phyloP scores from a whole-genome alignment of 768 basidiomycete genomes.

The Amanita phalloides region DNA sequence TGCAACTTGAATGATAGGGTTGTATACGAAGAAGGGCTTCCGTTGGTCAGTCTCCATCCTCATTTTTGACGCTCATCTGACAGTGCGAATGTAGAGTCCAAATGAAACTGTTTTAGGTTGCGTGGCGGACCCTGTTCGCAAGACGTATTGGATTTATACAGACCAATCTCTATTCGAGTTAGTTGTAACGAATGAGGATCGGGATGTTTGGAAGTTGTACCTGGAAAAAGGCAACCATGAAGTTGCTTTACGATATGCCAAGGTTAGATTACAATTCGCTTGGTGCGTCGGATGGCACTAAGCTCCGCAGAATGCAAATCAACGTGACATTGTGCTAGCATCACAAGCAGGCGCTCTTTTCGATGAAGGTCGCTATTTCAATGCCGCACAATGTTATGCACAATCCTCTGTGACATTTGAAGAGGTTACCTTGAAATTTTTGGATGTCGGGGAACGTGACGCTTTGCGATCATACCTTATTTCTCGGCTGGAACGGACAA shows the following conservation, averaged over 20 bases:
- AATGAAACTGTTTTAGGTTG: conserved; percentile 66
- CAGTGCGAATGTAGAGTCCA: conserved; percentile 45
- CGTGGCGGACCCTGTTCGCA: conserved; percentile 74
- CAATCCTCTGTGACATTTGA: conserved; percentile 85
- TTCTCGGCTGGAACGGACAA: conserved; percentile 75
- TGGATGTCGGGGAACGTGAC: conserved; percentile 86
- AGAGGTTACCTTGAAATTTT: conserved; percentile 81
- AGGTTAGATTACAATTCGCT: conserved; percentile 34
- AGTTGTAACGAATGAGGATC: conserved; percentile 75
- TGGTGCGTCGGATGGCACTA: neutral
- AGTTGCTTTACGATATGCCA: conserved; percentile 70
- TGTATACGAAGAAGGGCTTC: conserved; percentile 75
- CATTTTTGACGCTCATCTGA: neutral
- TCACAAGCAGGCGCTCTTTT: conserved; percentile 80
- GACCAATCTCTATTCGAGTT: conserved; percentile 85
- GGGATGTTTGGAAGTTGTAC: conserved; percentile 92
- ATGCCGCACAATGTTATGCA: conserved; percentile 87
- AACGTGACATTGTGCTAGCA: conserved; percentile 75
- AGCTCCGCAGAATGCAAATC: conserved; percentile 61
- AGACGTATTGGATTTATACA: conserved; percentile 93
- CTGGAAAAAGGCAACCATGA: conserved; percentile 70
- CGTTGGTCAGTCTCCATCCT: conserved; percentile 44
- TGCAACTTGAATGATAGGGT: conserved; percentile 72
- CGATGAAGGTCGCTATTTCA: conserved; percentile 71
- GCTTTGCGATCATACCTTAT: conserved; percentile 84